phyloP scores from a whole-genome alignment of 768 basidiomycete genomes.

The Rossbeevera mucosa region DNA sequence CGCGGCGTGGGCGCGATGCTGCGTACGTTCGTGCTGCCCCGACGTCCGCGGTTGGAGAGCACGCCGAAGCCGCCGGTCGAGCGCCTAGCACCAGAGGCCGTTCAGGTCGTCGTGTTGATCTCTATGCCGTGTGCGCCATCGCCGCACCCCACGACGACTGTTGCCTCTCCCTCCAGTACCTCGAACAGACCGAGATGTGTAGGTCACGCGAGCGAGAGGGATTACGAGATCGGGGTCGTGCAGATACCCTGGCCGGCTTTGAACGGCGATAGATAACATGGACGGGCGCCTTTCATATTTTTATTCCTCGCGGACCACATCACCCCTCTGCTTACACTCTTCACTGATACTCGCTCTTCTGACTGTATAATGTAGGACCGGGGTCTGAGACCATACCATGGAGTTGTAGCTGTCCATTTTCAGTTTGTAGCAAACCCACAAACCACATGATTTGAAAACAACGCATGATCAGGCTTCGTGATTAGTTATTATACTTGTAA shows the following conservation, averaged over 20 bases:
- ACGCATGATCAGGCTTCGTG: neutral
- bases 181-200: neutral
- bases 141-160: neutral
- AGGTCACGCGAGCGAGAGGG: conserved; percentile 20
- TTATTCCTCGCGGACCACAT: neutral
- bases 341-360: neutral
- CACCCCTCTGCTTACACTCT: neutral
- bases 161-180: neutral
- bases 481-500: neutral
- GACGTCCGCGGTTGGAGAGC: conserved; percentile 1
- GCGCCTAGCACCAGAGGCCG: conserved; percentile 17
- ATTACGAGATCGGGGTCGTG: conserved; percentile 44
- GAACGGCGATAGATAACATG: conserved; percentile 1
- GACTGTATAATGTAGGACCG: conserved; percentile 6
- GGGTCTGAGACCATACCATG: conserved; percentile 4
- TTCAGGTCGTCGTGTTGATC: conserved; percentile 44
- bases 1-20: conserved; percentile 2
- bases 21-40: conserved; percentile 3
- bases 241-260: conserved; percentile 32
- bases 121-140: conserved; percentile 38
- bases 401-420: neutral
- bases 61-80: conserved; percentile 9
- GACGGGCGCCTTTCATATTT: neutral
- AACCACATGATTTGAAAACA: neutral
- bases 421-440: neutral